These are phyloP conservation scores for Amyloporia xantha DNA, from an alignment of 768 basidiomycete species.

Conservation along the genomic window DNA sequence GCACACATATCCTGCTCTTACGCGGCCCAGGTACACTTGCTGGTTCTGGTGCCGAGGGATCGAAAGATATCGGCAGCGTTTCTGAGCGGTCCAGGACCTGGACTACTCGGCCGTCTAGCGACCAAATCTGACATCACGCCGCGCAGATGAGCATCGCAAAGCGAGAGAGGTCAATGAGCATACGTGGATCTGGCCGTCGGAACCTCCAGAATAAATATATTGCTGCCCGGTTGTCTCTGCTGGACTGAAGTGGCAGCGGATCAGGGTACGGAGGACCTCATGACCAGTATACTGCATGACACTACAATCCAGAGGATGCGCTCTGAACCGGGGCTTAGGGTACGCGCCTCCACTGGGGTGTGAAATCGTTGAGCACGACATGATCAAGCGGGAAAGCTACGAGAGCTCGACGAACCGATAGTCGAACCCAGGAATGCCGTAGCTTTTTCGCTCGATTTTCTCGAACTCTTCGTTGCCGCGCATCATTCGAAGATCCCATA, in stretches of 20 bases:
- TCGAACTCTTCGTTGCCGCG: conserved; percentile 65
- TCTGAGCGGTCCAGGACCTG: conserved; percentile 78
- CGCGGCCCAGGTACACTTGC: conserved; percentile 23
- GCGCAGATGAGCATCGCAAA: not conserved
- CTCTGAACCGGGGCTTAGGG: conserved; percentile 49
- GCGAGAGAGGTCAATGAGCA: too few relatives aligned
- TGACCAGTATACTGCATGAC: conserved; percentile 97
- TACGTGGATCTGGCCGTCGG: conserved; percentile 82
- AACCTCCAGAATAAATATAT: conserved; percentile 92
- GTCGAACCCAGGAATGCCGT: conserved; percentile 62
- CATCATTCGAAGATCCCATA: conserved; percentile 97
- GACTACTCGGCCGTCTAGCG: conserved; percentile 81
- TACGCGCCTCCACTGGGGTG: conserved; percentile 55
- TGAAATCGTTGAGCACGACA: not conserved
- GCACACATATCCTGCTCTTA: conserved; percentile 51
- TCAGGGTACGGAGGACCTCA: conserved; percentile 82
- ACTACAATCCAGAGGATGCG: conserved; percentile 86
- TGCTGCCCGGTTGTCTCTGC: conserved; percentile 84
- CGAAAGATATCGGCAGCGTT: conserved; percentile 60
- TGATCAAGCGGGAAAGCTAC: not conserved
- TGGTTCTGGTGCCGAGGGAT: conserved; percentile 63
- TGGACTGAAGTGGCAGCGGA: conserved; percentile 95
- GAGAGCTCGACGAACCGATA: conserved; percentile 55
- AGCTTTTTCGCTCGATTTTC: conserved; percentile 37
- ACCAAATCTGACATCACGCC: conserved; percentile 86